Evolutionary conservation across 2,329 filamentous ascomycete genomes (phyloP).

Genomic region (Simplicillium sp.): DNA sequence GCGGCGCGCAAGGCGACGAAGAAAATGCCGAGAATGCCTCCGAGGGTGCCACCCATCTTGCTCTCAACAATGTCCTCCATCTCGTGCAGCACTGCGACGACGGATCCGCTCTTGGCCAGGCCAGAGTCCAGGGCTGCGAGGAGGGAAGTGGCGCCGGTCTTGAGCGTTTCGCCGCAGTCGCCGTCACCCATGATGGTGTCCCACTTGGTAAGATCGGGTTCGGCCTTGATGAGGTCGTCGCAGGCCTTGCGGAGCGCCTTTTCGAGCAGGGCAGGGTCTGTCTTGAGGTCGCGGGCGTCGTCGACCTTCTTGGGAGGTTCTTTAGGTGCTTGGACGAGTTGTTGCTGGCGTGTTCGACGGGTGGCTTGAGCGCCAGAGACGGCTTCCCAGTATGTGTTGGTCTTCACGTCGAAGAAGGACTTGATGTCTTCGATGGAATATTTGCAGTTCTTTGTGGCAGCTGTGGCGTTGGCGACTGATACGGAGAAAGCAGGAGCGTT

Average conservation of each 20-base stretch:
- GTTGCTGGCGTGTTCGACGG: constrained; percentile 26
- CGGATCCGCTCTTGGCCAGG: constrained; percentile 31
- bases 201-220: constrained; percentile 54
- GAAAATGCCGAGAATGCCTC: constrained; percentile 45
- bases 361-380: constrained; percentile 34
- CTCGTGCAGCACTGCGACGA: constrained; percentile 35
- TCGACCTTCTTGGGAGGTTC: constrained; percentile 26
- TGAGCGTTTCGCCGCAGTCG: constrained; percentile 55
- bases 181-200: constrained; percentile 57
- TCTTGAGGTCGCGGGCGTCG: constrained; percentile 29
- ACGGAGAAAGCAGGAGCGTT: constrained; percentile 65
- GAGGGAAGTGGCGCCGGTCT: constrained; percentile 38
- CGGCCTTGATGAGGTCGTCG: constrained; percentile 42
- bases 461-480: constrained; percentile 51
- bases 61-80: constrained; percentile 46
- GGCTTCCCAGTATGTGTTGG: constrained; percentile 47
- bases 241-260: constrained; percentile 46
- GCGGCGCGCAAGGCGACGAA: constrained; percentile 36
- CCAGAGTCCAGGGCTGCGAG: constrained; percentile 35
- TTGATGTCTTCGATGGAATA: constrained; percentile 47
- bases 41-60: constrained; percentile 44
- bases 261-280: constrained; percentile 43
- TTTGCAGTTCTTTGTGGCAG: constrained; percentile 30
- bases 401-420: constrained; percentile 53
- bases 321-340: constrained; percentile 28